Evolutionary conservation across 495 filamentous ascomycete species (phyloP), one percentile per base, ranked within the genome.

Genomic region (Penicillium crystallinum): DNA sequence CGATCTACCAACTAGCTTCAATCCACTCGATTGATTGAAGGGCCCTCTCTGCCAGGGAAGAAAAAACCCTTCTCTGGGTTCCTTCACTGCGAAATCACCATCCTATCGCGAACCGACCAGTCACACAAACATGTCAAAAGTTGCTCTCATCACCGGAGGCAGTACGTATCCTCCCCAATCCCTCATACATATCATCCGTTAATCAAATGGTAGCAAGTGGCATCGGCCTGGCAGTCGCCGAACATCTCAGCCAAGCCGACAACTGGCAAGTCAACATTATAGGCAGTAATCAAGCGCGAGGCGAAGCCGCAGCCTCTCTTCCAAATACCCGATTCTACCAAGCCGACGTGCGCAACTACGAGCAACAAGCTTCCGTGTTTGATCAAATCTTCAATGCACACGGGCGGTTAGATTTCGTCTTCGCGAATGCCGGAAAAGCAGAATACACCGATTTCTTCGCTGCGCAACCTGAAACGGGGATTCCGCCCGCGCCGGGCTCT

Each of bases 401-500:
- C 10, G n/a, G 15, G 33, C 52, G 55, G 7, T 10, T 66, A 18
- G 63, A 66, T 21, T 66, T 61, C 43, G 63, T 66, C 5, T 66
- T 66, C 15, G 63, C 57, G 10, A 63, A 63, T 36, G 61, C 61
- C 10, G 57, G 57, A 22, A 52, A 53, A n/a, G 46, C 54, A 9
- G 51, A 55, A 17, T 23, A 40, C 0, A 43, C 31, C 19, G 46
- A 53, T 6, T 46, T 57, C 34, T 57, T 38, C 11, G 51, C 39
- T 3, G 8, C 25, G 1, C 8, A 27, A 3, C 15, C 34, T 4
- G 22, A 42, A 2, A 35, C 33, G 8, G 49, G 14, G 27, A 25
- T 49, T 15, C 79, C 81, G 5, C 73, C 73, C 7, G 61, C 76
- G 27, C 84, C 82, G 1, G 55, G 67, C 19, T 71, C 82, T 21